Percentiles rank a stretch among this genome's conserved stretches.
phyloP scores from a whole-genome alignment of 805 yeast genomes.

The Suhomyces sp. region DNA sequence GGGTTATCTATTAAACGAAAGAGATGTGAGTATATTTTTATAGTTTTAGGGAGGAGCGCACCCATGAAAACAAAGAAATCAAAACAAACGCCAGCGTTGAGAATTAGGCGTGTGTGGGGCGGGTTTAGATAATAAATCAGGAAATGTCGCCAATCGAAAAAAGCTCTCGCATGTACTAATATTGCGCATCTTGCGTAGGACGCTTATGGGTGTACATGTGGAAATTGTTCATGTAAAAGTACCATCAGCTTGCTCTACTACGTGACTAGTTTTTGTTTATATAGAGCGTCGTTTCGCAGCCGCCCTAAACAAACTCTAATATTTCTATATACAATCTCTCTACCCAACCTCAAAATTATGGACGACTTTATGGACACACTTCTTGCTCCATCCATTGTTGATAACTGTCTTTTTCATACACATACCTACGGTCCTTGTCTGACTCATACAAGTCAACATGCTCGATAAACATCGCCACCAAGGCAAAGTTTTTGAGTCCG shows the following conservation, averaged over 20 bases:
- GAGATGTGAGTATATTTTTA: not conserved
- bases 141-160: not conserved
- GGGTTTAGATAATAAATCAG: not conserved
- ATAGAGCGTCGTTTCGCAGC: not conserved
- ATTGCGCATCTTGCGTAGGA: not conserved
- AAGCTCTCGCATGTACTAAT: not conserved
- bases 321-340: not conserved
- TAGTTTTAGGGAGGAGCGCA: conserved; percentile 3
- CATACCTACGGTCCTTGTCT: conserved; percentile 52
- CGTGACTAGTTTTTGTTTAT: not conserved
- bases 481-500: conserved; percentile 63
- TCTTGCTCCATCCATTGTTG: conserved; percentile 76
- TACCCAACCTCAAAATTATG: not conserved
- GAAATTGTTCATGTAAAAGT: not conserved
- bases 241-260: not conserved
- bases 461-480: conserved; percentile 67
- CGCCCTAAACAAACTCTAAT: not conserved
- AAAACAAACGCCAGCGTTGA: conserved; percentile 3
- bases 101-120: not conserved
- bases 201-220: not conserved
- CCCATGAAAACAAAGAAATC: conserved; percentile 6
- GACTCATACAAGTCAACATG: conserved; percentile 67
- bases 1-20: not conserved
- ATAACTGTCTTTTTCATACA: conserved; percentile 50
- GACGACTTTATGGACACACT: conserved; percentile 61